These are phyloP conservation scores for Quercus tomentella DNA, from an alignment of 331 rosid species.

Conservation along the genomic window DNA sequence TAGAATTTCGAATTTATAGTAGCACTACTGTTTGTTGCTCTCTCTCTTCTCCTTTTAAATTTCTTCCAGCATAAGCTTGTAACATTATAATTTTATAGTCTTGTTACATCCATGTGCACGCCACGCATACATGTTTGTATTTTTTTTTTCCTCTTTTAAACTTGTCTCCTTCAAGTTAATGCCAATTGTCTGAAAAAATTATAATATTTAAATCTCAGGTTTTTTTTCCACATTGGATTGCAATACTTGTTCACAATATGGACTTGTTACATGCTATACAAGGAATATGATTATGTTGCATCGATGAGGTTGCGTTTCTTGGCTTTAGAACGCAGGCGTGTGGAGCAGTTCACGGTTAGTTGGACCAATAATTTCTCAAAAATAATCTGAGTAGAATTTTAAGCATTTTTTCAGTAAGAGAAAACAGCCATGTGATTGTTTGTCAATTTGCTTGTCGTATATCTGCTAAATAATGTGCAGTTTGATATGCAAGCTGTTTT, in stretches of 20 bases:
- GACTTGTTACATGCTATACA: constrained; percentile 76
- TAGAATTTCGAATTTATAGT: not conserved
- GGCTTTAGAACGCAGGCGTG: constrained; percentile 71
- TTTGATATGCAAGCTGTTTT: too few relatives aligned
- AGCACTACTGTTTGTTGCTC: not conserved
- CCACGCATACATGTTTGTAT: too few relatives aligned
- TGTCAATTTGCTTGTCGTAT: not conserved
- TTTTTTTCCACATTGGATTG: constrained; percentile 83
- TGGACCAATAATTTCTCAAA: not conserved
- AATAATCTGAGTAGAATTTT: not conserved
- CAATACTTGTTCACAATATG: constrained; percentile 84
- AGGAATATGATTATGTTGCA: constrained; percentile 66
- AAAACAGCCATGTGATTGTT: not conserved
- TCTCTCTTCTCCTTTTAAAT: not conserved
- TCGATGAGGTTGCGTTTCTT: constrained; percentile 75
- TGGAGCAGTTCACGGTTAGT: constrained; percentile 88
- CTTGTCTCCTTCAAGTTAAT: not conserved
- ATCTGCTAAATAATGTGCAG: too few relatives aligned
- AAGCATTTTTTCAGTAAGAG: not conserved
- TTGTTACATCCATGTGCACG: too few relatives aligned
- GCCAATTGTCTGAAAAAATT: constrained; percentile 17
- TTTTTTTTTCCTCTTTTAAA: not conserved
- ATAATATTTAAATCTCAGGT: constrained; percentile 49
- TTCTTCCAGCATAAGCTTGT: not conserved
- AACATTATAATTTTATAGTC: not conserved